Percentiles rank a stretch among this genome's conserved stretches.
phyloP scores from a whole-genome alignment of 352 stramenopile genomes.

The Elongisporangium senticosum region DNA sequence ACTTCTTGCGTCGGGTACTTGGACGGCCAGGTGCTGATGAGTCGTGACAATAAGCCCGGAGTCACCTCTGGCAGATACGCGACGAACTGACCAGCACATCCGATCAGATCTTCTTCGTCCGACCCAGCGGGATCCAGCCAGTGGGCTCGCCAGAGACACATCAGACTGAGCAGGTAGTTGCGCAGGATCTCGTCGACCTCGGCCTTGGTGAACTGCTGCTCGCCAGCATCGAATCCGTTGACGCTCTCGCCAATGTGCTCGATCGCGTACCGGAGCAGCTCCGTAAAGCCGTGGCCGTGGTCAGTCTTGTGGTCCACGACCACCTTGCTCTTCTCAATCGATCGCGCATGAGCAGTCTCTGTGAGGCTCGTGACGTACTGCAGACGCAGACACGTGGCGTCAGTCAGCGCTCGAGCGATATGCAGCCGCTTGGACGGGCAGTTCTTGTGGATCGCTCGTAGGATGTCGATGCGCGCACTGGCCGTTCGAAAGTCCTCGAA shows the following conservation, averaged over 20 bases:
- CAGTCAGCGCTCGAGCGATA: conserved; percentile 62
- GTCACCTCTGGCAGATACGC: conserved; percentile 70
- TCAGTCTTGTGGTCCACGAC: conserved; percentile 58
- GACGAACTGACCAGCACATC: conserved; percentile 78
- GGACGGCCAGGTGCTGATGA: conserved; percentile 62
- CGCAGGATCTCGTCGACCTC: conserved; percentile 50
- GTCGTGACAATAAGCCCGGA: conserved; percentile 35
- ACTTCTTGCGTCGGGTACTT: conserved; percentile 65
- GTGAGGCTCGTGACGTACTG: conserved; percentile 58
- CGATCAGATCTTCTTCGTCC: conserved; percentile 82
- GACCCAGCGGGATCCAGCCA: conserved; percentile 71
- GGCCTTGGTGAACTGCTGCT: conserved; percentile 14
- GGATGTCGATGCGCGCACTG: conserved; percentile 71
- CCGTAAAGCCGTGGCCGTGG: conserved; percentile 76
- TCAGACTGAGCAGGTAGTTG: conserved; percentile 64
- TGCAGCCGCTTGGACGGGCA: conserved; percentile 63
- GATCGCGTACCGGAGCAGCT: conserved; percentile 78
- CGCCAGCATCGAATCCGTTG: conserved; percentile 20
- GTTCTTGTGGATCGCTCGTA: conserved; percentile 82
- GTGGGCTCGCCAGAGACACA: conserved; percentile 66
- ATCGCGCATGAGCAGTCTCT: conserved; percentile 34
- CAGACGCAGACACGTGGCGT: conserved; percentile 61
- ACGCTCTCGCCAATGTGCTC: conserved; percentile 66
- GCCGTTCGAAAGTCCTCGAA: conserved; percentile 86
- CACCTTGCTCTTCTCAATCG: conserved; percentile 54